phyloP scores from a whole-genome alignment of 176 grass and related monocot genomes.

The Lolium multiflorum region DNA sequence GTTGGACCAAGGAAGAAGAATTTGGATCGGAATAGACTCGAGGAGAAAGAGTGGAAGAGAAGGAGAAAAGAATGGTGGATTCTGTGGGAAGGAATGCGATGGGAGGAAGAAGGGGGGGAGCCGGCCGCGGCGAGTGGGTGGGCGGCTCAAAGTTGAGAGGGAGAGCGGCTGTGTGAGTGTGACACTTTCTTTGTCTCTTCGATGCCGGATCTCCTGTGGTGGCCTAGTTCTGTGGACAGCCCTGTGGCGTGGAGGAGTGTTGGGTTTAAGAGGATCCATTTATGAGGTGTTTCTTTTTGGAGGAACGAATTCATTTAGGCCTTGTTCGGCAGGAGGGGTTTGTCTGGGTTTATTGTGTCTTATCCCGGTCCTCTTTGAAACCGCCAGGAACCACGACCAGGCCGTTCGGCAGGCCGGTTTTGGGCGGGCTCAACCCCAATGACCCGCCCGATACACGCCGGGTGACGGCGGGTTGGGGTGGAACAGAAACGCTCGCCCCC shows the following conservation, averaged over 20 bases:
- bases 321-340: no score
- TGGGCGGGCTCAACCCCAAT: no score
- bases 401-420: no score
- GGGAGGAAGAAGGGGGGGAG: not conserved
- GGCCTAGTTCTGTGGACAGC: not conserved
- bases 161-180: not conserved
- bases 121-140: conserved; percentile 44
- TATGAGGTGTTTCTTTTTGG: not conserved
- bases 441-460: no score
- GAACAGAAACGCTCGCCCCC: no score
- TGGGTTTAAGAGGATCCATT: not conserved
- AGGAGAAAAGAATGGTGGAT: conserved; percentile 3
- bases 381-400: no score
- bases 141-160: conserved; percentile 50
- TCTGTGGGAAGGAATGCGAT: conserved; percentile 24
- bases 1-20: conserved; percentile 22
- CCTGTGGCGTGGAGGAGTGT: not conserved
- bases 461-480: no score
- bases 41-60: not conserved
- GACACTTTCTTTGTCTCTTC: not conserved
- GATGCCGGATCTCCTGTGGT: conserved; percentile 16
- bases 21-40: not conserved
- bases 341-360: no score
- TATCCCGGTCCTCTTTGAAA: no score
- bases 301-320: no score